phyloP scores from a whole-genome alignment of 495 filamentous ascomycete genomes.

The Talaromyces stipitatus region DNA sequence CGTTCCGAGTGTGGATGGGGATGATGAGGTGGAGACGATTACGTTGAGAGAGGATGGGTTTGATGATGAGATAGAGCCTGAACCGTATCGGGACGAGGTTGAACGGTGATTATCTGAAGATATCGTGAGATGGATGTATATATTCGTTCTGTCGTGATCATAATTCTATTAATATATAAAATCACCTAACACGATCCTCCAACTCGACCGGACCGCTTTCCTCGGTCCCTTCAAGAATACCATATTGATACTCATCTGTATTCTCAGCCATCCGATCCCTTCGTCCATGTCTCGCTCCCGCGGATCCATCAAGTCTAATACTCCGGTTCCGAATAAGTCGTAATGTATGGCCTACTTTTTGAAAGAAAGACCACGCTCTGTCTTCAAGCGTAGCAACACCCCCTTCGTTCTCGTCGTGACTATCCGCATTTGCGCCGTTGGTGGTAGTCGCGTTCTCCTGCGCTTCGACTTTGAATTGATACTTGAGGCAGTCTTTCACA shows the following conservation, averaged over 20 bases:
- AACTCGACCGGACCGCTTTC: slow-evolving; percentile 58
- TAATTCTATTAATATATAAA: slow-evolving; percentile 4
- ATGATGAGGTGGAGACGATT: slow-evolving; percentile 6
- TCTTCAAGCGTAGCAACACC: slow-evolving; percentile 44
- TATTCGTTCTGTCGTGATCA: not conserved
- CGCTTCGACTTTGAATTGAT: slow-evolving; percentile 94
- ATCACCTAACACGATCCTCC: slow-evolving; percentile 34
- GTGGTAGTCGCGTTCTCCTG: slow-evolving; percentile 60
- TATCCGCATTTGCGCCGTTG: slow-evolving; percentile 27
- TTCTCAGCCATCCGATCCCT: not conserved
- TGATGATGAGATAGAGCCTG: not conserved
- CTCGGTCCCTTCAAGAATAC: slow-evolving; percentile 61
- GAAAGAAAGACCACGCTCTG: slow-evolving; percentile 59
- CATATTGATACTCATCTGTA: slow-evolving; percentile 16
- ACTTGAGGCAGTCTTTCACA: slow-evolving; percentile 95
- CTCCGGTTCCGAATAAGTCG: slow-evolving; percentile 27
- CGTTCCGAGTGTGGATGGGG: not conserved
- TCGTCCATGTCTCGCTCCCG: not conserved
- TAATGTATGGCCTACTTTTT: slow-evolving; percentile 48
- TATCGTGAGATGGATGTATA: not conserved
- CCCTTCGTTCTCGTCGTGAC: slow-evolving; percentile 11
- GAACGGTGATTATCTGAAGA: not conserved
- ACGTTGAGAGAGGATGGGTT: not conserved
- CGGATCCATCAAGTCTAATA: slow-evolving; percentile 9
- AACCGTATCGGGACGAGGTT: slow-evolving; percentile 3